A percentile compares a stretch with the other conserved stretches of the same genome.
These are phyloP conservation scores for Linanthus parryae DNA, from an alignment of 148 eudicot species.

Conservation along the genomic window DNA sequence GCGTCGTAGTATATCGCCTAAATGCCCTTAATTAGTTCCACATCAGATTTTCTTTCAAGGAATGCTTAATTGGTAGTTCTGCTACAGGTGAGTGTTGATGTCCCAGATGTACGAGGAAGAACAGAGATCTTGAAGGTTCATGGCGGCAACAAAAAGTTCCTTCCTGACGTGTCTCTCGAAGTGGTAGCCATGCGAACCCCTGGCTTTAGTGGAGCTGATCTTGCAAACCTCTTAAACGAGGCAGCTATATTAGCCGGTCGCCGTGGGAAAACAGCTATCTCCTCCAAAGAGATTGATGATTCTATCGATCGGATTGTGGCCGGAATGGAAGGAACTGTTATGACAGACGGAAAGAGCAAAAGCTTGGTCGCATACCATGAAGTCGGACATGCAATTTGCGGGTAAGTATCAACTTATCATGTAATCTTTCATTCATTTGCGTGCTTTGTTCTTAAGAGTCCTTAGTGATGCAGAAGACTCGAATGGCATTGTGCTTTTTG, in stretches of 20 bases:
- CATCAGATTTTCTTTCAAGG: too few relatives aligned
- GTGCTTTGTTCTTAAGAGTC: not conserved
- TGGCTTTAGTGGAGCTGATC: slow-evolving; percentile 98
- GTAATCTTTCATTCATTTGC: not conserved
- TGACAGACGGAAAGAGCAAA: slow-evolving; percentile 99
- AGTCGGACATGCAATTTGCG: slow-evolving; percentile 99
- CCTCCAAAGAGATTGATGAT: slow-evolving; percentile 92
- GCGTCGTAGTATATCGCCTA: too few relatives aligned
- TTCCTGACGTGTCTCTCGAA: slow-evolving; percentile 84
- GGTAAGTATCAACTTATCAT: slow-evolving; percentile 45
- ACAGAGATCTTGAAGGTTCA: slow-evolving; percentile 97
- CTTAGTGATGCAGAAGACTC: not conserved
- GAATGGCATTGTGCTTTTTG: too few relatives aligned
- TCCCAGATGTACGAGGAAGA: slow-evolving; percentile 93
- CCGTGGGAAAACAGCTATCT: slow-evolving; percentile 84
- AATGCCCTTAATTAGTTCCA: too few relatives aligned
- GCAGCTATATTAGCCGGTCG: slow-evolving; percentile 98
- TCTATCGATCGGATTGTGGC: slow-evolving; percentile 98
- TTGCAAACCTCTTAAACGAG: slow-evolving; percentile 92
- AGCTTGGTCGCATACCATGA: slow-evolving; percentile 99
- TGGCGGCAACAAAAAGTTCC: slow-evolving; percentile 80
- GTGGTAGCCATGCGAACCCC: slow-evolving; percentile 99
- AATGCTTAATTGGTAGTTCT: too few relatives aligned
- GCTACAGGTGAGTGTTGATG: slow-evolving; percentile 86
- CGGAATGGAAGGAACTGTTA: slow-evolving; percentile 98